A percentile compares a stretch with the other conserved stretches of the same genome.
phyloP scores from a whole-genome alignment of 2,329 filamentous ascomycete genomes.

The Phaeosphaeria sp. region DNA sequence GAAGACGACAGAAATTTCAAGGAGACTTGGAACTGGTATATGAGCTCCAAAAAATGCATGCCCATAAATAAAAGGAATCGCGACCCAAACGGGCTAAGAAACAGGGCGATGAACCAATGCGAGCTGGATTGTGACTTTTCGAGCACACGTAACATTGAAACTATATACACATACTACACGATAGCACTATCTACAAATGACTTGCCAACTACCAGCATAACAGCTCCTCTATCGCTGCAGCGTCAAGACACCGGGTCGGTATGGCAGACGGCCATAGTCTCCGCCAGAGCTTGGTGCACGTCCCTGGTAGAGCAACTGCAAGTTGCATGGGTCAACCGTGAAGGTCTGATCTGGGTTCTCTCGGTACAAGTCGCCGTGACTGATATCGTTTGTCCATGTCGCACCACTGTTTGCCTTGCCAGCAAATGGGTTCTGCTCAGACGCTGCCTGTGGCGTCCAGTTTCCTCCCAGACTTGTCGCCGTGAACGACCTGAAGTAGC shows the following conservation, averaged over 20 bases:
- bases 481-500: slow-evolving; percentile 73
- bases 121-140: not conserved
- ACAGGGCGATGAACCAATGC: not conserved
- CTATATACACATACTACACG: not conserved
- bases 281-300: slow-evolving; percentile 29
- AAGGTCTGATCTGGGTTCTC: slow-evolving; percentile 67
- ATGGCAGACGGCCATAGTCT: slow-evolving; percentile 62
- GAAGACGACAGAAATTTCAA: not conserved
- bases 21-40: not conserved
- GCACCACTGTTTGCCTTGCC: slow-evolving; percentile 71
- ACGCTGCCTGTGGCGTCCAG: slow-evolving; percentile 66
- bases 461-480: slow-evolving; percentile 62
- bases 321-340: slow-evolving; percentile 68
- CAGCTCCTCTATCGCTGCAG: slow-evolving; percentile 34
- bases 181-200: not conserved
- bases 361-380: slow-evolving; percentile 68
- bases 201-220: no score
- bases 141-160: not conserved
- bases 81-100: not conserved
- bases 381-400: slow-evolving; percentile 72
- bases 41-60: not conserved
- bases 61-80: not conserved
- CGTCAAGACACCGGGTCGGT: slow-evolving; percentile 63
- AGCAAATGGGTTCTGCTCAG: slow-evolving; percentile 68
- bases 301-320: slow-evolving; percentile 71